Percentiles rank a stretch among this genome's conserved stretches.
Conservation (phyloP, 2,329 filamentous ascomycete species). For the Waltergamsia citrina region DNA sequence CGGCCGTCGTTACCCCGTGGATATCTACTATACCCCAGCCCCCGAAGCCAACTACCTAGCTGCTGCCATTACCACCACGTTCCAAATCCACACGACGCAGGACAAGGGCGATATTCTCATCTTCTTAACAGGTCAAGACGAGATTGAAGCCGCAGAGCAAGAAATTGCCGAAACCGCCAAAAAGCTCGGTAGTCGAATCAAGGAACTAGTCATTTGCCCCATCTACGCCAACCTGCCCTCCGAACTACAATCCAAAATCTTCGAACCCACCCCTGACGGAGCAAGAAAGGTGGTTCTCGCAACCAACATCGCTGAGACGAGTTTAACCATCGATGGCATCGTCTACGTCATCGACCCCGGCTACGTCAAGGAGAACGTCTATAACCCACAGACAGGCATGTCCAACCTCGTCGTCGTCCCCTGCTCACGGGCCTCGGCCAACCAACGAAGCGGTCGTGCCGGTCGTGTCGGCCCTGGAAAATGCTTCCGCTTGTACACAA, state of each 20-base stretch:
- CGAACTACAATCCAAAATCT: slow-evolving; percentile 86
- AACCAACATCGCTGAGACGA: slow-evolving; percentile 96
- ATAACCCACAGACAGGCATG: slow-evolving; percentile 87
- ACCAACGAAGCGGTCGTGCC: slow-evolving; percentile 86
- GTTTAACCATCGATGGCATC: slow-evolving; percentile 90
- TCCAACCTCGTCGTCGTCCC: slow-evolving; percentile 85
- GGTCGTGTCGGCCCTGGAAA: slow-evolving; percentile 88
- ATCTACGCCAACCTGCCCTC: slow-evolving; percentile 92
- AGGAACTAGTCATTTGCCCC: slow-evolving; percentile 81
- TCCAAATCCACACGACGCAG: slow-evolving; percentile 88
- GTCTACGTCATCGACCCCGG: slow-evolving; percentile 94
- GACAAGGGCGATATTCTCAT: slow-evolving; percentile 83
- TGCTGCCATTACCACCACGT: slow-evolving; percentile 84
- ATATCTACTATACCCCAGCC: slow-evolving; percentile 81
- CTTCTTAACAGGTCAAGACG: slow-evolving; percentile 91
- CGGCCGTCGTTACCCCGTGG: slow-evolving; percentile 78
- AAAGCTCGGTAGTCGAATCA: slow-evolving; percentile 76
- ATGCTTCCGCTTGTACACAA: slow-evolving; percentile 88
- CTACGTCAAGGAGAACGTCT: slow-evolving; percentile 91
- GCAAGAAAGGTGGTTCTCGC: slow-evolving; percentile 87
- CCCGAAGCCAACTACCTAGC: slow-evolving; percentile 92
- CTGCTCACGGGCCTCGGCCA: slow-evolving; percentile 83
- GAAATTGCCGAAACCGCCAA: slow-evolving; percentile 77
- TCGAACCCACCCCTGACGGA: slow-evolving; percentile 79
- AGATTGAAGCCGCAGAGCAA: slow-evolving; percentile 82